These are phyloP conservation scores for Verbena officinalis DNA, from an alignment of 257 asterid species.

Conservation along the genomic window DNA sequence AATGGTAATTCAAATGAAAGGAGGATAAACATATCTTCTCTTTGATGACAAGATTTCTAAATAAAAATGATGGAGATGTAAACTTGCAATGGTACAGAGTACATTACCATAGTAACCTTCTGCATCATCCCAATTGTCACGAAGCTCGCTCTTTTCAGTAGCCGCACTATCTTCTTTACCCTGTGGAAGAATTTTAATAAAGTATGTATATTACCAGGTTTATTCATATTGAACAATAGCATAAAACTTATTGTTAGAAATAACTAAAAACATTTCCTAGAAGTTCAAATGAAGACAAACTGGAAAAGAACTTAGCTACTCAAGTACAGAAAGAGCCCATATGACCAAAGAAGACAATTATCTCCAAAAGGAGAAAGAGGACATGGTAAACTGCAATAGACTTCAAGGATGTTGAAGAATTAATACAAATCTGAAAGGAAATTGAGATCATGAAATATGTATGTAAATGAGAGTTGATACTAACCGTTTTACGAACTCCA, in stretches of 20 bases:
- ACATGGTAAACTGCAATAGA: conserved; percentile 1
- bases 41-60: neutral
- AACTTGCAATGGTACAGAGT: neutral
- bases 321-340: neutral
- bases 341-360: neutral
- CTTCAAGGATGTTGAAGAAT: neutral
- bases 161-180: conserved; percentile 76
- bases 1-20: neutral
- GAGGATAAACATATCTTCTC: neutral
- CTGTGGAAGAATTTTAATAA: conserved; percentile 40
- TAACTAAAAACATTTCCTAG: neutral
- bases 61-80: neutral
- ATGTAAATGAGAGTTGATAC: conserved; percentile 30
- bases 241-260: neutral
- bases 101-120: conserved; percentile 91
- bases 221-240: neutral
- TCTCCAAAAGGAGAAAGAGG: neutral
- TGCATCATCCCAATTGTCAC: conserved; percentile 98
- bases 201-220: neutral
- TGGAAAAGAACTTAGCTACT: neutral
- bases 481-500: conserved; percentile 69
- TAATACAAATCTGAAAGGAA: neutral
- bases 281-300: neutral
- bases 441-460: neutral
- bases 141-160: conserved; percentile 71